Conservation (phyloP, 2,329 filamentous ascomycete genomes). For the Diaporthe ilicicola region DNA sequence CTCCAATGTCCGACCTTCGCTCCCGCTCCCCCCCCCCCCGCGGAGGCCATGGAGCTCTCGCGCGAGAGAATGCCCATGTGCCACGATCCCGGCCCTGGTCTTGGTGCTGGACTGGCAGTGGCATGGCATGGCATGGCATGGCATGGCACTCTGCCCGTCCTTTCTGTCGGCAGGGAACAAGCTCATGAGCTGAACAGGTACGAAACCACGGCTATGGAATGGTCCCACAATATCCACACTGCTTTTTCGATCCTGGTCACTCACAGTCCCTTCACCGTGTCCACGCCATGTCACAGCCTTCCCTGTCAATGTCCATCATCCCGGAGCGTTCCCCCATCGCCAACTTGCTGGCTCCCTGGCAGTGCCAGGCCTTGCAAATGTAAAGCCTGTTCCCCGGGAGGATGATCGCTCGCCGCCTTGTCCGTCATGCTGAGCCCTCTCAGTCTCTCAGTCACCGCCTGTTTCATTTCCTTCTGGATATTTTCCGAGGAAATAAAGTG, state of each 20-base stretch:
- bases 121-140: neutral
- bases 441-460: slow-evolving; percentile 35
- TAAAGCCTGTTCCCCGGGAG: slow-evolving; percentile 33
- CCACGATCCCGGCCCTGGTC: slow-evolving; percentile 3
- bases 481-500: slow-evolving; percentile 33
- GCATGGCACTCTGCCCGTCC: neutral
- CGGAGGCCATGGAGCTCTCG: slow-evolving; percentile 20
- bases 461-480: slow-evolving; percentile 33
- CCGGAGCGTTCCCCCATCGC: slow-evolving; percentile 33
- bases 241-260: slow-evolving; percentile 19
- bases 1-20: slow-evolving; percentile 26
- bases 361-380: slow-evolving; percentile 30
- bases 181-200: slow-evolving; percentile 25
- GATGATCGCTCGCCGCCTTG: slow-evolving; percentile 33
- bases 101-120: slow-evolving; percentile 11
- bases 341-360: slow-evolving; percentile 34
- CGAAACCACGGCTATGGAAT: slow-evolving; percentile 30
- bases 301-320: slow-evolving; percentile 34
- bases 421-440: slow-evolving; percentile 28
- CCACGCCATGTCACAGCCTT: slow-evolving; percentile 21
- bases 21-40: slow-evolving; percentile 22
- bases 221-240: slow-evolving; percentile 32
- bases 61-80: slow-evolving; percentile 14
- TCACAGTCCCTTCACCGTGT: slow-evolving; percentile 33
- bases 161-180: slow-evolving; percentile 23